These are phyloP conservation scores for Daldinia bambusicola DNA, from an alignment of 495 filamentous ascomycete genomes.

Conservation along the genomic window DNA sequence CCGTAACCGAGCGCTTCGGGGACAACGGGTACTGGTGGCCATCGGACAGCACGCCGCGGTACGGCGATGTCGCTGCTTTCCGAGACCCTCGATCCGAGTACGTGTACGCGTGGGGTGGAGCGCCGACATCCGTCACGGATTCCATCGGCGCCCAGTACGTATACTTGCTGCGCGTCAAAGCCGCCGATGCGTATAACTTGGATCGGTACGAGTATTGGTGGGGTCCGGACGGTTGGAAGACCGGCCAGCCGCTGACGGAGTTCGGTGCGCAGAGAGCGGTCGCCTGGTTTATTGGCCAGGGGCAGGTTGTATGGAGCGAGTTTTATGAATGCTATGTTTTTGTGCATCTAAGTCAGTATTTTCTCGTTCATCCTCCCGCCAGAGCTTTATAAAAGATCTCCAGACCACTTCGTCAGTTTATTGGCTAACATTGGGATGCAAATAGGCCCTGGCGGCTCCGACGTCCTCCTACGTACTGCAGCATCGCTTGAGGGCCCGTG, in stretches of 20 bases:
- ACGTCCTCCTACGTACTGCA: not conserved
- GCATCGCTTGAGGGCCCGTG: not conserved
- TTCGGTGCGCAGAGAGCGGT: not conserved
- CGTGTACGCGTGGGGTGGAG: not conserved
- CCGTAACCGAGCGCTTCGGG: not conserved
- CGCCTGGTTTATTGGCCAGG: not conserved
- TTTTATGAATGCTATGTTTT: constrained; percentile 1
- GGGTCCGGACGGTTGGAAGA: not conserved
- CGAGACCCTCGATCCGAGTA: not conserved
- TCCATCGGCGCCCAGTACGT: not conserved
- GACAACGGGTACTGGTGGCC: not conserved
- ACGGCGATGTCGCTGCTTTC: not conserved
- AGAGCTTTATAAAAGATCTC: not conserved
- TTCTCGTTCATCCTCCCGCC: not conserved
- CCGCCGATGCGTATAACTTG: not conserved
- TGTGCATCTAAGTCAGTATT: not conserved
- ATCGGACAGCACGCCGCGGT: not conserved
- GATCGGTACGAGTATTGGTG: constrained; percentile 2
- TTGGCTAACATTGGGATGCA: no score
- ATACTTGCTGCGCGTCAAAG: not conserved
- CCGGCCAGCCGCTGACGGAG: not conserved
- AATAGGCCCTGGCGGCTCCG: not conserved
- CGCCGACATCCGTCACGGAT: not conserved
- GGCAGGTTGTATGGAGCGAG: not conserved
- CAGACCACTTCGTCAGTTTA: not conserved